Conservation (phyloP, 352 stramenopile genomes). For the Phytopythium oedochilum region DNA sequence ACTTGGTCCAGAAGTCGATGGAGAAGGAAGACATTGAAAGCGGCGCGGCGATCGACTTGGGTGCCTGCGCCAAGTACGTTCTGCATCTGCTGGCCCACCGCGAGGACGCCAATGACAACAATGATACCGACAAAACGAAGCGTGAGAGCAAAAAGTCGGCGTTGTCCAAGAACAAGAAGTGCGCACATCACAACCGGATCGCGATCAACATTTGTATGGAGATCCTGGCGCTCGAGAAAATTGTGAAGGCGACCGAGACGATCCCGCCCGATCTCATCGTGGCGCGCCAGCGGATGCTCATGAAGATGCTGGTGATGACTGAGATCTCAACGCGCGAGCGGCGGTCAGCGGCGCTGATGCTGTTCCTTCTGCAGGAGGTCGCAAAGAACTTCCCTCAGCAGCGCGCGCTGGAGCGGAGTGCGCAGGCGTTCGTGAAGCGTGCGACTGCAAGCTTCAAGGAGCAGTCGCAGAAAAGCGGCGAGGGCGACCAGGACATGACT, state of each 20-base stretch:
- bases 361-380: constrained; percentile 46
- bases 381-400: constrained; percentile 37
- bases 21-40: constrained; percentile 42
- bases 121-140: constrained; percentile 8
- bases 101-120: constrained; percentile 18
- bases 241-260: constrained; percentile 13
- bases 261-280: constrained; percentile 25
- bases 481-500: not conserved
- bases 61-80: constrained; percentile 52
- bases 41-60: constrained; percentile 36
- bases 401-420: constrained; percentile 33
- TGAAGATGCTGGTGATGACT: constrained; percentile 45
- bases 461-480: constrained; percentile 15
- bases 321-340: constrained; percentile 45
- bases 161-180: constrained; percentile 17
- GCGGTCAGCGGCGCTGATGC: constrained; percentile 48
- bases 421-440: constrained; percentile 41
- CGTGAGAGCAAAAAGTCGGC: constrained; percentile 17
- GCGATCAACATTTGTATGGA: constrained; percentile 69
- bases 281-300: constrained; percentile 40
- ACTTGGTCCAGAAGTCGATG: constrained; percentile 59
- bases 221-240: constrained; percentile 57
- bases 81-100: constrained; percentile 51
- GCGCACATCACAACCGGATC: constrained; percentile 70
- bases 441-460: constrained; percentile 29